Percentiles rank a stretch among this genome's conserved stretches.
These are phyloP conservation scores for Penicillium janthinellum DNA, from an alignment of 2,329 filamentous ascomycete genomes.

Conservation along the genomic window DNA sequence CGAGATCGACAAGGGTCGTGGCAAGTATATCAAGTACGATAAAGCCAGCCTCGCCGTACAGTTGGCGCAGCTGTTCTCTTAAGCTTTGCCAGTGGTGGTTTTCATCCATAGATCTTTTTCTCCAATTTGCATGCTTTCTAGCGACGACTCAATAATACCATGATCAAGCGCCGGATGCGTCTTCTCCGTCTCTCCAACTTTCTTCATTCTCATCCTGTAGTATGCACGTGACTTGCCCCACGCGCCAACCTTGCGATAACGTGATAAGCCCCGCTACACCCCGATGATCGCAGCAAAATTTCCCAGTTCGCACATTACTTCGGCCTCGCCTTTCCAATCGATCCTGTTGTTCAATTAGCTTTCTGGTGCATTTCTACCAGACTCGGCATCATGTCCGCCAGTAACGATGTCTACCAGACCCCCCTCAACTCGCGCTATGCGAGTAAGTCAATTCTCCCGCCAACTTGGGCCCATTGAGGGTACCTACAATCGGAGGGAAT, in stretches of 20 bases:
- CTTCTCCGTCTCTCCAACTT: not conserved
- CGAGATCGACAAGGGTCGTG: conserved; percentile 95
- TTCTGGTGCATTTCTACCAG: conserved; percentile 21
- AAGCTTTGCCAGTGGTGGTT: not conserved
- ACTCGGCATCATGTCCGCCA: conserved; percentile 39
- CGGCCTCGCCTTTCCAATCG: conserved; percentile 12
- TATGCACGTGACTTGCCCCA: conserved; percentile 15
- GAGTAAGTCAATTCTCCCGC: conserved; percentile 46
- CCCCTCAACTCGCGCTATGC: conserved; percentile 73
- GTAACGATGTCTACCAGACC: conserved; percentile 64
- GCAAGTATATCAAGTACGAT: conserved; percentile 98
- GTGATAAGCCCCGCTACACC: conserved; percentile 43
- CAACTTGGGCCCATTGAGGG: conserved; percentile 12
- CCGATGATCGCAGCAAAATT: conserved; percentile 33
- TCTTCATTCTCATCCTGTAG: not conserved
- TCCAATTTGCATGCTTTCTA: not conserved
- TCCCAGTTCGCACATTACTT: conserved; percentile 29
- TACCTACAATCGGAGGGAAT: conserved; percentile 8
- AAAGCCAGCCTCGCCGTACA: conserved; percentile 74
- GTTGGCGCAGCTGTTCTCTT: conserved; percentile 44
- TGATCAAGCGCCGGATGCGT: not conserved
- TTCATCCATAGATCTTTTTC: not conserved
- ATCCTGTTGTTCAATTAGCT: conserved; percentile 26
- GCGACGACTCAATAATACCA: conserved; percentile 10
- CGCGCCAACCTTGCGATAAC: conserved; percentile 31